Base-by-base conservation (phyloP, 495 filamentous ascomycete genomes). In the Neurospora sp. region DNA sequence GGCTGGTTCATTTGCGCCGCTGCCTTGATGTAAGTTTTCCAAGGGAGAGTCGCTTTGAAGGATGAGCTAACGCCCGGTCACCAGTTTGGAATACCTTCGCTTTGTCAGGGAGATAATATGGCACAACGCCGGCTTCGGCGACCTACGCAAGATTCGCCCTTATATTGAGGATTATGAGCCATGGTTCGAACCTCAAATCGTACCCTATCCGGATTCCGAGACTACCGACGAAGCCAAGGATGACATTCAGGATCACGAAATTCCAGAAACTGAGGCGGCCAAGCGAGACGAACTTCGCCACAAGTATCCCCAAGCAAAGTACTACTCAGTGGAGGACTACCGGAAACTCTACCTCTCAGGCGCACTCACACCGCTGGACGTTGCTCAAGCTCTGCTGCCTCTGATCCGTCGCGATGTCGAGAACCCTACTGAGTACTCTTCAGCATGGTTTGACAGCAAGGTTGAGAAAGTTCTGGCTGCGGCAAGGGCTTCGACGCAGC, bases 171-270 rank as follows among this genome's bases (percentile, higher is more conserved):
- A 85, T 17, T 90, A 91, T 74, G 81, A 88, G 66, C 86, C 90
- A 19, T 87, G 91, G 73, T 94, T 88, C 78, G 93, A 96, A 77
- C 93, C 94, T 4, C 91, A 91, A 40, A 90, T 96, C 45, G 88
- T 92, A 34, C 92, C 91, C 1, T 76, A 88, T 66, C 73, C 75
- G 15, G 54, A 66, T 19, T 17, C 4, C 6, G 28, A 66, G 28
- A 34, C 54, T 19, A 66, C 54, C 15, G 39, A 75, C 10, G 54
- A 73, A 5, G 45, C 39, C n/a, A 59, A 79, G 21, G 71, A 77
- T 21, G 43, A 73, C 28, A 71, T 75, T 13, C 71, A 78, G 31
- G 45, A 81, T 28, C 70, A 78, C 11, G 71, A 78, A 69, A 28
- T 21, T 17, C 17, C 28, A 0, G 40, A 38, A 2, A 73, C 34